Evolutionary conservation across 192 early-diverging fungal genomes (phyloP).

Genomic region (Coemansia sp.): DNA sequence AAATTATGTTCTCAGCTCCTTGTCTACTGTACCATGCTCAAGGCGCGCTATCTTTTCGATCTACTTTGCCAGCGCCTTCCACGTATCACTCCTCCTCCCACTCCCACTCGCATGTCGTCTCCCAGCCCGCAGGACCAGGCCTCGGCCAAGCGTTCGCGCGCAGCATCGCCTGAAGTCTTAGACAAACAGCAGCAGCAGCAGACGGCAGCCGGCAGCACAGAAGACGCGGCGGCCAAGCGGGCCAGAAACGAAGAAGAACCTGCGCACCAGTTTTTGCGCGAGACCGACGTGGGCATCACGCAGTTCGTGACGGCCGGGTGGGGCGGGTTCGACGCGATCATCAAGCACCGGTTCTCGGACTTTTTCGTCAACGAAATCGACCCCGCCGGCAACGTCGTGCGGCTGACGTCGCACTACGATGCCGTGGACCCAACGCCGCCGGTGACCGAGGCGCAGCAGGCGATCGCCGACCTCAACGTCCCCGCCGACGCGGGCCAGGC

Average conservation of each 20-base stretch:
- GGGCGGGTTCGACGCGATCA: constrained; percentile 46
- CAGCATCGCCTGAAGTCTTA: background rate
- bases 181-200: background rate
- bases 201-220: background rate
- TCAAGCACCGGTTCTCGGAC: constrained; percentile 75
- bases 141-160: background rate
- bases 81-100: background rate
- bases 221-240: constrained; percentile 25
- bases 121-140: background rate
- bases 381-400: constrained; percentile 67
- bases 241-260: constrained; percentile 1
- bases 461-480: constrained; percentile 28
- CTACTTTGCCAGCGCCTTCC: background rate
- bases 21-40: background rate
- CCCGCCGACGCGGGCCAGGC: constrained; percentile 31
- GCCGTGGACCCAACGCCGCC: constrained; percentile 35
- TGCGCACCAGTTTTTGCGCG: constrained; percentile 40
- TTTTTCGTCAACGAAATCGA: constrained; percentile 96
- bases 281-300: constrained; percentile 71
- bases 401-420: constrained; percentile 57
- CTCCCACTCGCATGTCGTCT: background rate
- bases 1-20: too few relatives aligned
- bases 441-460: constrained; percentile 28
- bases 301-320: constrained; percentile 48
- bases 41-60: background rate